Percentiles rank a stretch among this genome's conserved stretches.
Evolutionary conservation across 2,329 filamentous ascomycete genomes (phyloP).

Genomic region (Biscogniauxia marginata): DNA sequence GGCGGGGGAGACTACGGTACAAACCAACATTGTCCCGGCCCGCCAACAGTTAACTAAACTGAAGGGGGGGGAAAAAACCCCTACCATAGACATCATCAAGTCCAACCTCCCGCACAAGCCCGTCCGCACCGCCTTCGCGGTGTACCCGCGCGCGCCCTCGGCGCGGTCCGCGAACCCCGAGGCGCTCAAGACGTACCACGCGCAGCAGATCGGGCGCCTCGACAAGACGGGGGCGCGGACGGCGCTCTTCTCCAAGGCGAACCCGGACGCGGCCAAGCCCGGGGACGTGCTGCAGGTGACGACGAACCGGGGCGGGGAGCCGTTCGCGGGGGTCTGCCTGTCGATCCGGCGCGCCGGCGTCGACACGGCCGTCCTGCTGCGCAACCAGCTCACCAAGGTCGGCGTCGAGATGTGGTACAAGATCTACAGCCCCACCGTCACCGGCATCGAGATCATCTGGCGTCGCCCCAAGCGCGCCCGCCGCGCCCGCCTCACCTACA

Average conservation of each 20-base stretch:
- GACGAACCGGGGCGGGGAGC: conserved; percentile 74
- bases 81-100: conserved; percentile 27
- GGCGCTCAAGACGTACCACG: conserved; percentile 66
- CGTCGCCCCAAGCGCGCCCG: conserved; percentile 79
- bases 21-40: neutral
- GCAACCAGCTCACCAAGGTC: conserved; percentile 81
- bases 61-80: neutral
- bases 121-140: conserved; percentile 46
- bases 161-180: conserved; percentile 58
- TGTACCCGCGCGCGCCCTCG: conserved; percentile 57
- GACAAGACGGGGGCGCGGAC: conserved; percentile 84
- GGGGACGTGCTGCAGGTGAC: conserved; percentile 93
- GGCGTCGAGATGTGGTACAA: conserved; percentile 98
- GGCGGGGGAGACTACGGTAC: neutral
- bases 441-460: conserved; percentile 92
- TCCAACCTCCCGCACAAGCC: conserved; percentile 30
- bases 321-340: conserved; percentile 85
- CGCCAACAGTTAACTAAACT: too few relatives aligned
- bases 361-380: conserved; percentile 82
- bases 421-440: conserved; percentile 85
- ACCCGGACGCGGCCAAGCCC: conserved; percentile 74
- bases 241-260: conserved; percentile 74
- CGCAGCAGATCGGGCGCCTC: conserved; percentile 68
- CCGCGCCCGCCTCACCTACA: conserved; percentile 84
- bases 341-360: conserved; percentile 84